phyloP scores from a whole-genome alignment of 106 monocot genomes.

The Phalaenopsis equestris region DNA sequence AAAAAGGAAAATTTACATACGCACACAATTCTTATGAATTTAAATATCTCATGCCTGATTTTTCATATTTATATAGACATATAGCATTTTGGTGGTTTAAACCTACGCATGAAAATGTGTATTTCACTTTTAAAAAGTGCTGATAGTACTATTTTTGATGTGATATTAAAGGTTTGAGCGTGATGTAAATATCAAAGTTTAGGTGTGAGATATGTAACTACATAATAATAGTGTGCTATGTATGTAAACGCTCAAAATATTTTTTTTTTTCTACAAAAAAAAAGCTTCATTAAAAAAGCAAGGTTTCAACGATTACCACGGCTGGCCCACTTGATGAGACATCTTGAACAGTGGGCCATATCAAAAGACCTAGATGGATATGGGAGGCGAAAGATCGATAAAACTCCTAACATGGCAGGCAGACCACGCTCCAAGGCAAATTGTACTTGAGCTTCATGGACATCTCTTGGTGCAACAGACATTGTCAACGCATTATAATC shows the following conservation, averaged over 20 bases:
- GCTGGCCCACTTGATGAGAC: constrained; percentile 62
- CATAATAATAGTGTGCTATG: too few relatives aligned
- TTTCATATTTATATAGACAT: too few relatives aligned
- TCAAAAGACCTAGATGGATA: constrained; percentile 82
- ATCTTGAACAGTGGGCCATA: constrained; percentile 85
- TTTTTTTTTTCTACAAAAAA: background rate
- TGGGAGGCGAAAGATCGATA: constrained; percentile 53
- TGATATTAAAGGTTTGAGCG: too few relatives aligned
- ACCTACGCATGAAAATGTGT: too few relatives aligned
- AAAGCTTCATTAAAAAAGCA: constrained; percentile 1
- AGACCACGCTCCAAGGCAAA: constrained; percentile 87
- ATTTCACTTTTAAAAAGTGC: too few relatives aligned
- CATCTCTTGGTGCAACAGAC: constrained; percentile 84
- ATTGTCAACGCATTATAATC: constrained; percentile 70
- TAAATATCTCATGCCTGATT: too few relatives aligned
- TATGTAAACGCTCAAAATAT: too few relatives aligned
- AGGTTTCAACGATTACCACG: constrained; percentile 38
- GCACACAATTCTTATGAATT: too few relatives aligned
- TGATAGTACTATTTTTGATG: too few relatives aligned
- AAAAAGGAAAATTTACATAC: background rate
- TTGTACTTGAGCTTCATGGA: constrained; percentile 85
- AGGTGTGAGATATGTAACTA: too few relatives aligned
- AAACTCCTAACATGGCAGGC: constrained; percentile 80
- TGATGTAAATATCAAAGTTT: too few relatives aligned
- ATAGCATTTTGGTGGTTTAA: too few relatives aligned